Percentiles rank a stretch among this genome's conserved stretches.
Conservation (phyloP, 139 green algal species). For the Marvania coccoides region DNA sequence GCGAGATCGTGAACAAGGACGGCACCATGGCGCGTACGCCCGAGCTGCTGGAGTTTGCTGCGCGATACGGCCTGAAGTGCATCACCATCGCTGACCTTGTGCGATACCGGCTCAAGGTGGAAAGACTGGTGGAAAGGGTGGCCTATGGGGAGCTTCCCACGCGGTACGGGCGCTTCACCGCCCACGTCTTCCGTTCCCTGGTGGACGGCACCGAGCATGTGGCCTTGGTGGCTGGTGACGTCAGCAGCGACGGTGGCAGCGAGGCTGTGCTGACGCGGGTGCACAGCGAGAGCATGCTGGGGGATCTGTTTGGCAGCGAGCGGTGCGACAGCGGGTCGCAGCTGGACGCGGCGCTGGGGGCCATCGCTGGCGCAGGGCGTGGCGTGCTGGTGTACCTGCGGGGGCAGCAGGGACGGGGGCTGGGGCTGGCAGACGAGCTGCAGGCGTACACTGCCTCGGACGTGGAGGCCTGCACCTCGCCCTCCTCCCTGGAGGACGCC, state of each 20-base stretch:
- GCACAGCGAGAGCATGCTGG: conserved; percentile 34
- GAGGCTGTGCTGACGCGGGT: conserved; percentile 22
- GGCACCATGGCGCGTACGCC: conserved; percentile 82
- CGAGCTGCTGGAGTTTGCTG: conserved; percentile 69
- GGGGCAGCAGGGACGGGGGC: conserved; percentile 19
- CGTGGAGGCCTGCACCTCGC: not conserved
- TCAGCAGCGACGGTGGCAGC: not conserved
- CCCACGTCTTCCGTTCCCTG: conserved; percentile 38
- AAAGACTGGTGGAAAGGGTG: conserved; percentile 12
- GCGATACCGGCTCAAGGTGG: conserved; percentile 44
- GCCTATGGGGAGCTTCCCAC: conserved; percentile 2
- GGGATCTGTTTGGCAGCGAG: conserved; percentile 35
- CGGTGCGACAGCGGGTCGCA: conserved; percentile 14
- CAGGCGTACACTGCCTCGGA: conserved; percentile 1
- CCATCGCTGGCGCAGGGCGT: conserved; percentile 21
- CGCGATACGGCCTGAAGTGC: conserved; percentile 66
- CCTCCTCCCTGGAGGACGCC: not conserved
- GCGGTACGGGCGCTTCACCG: conserved; percentile 35
- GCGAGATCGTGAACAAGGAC: conserved; percentile 86
- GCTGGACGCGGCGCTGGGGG: conserved; percentile 38
- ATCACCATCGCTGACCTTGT: conserved; percentile 91
- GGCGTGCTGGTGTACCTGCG: conserved; percentile 60
- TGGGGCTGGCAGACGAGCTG: conserved; percentile 32
- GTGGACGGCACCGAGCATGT: conserved; percentile 54
- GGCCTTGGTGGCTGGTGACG: conserved; percentile 45